Percentiles rank a stretch among this genome's conserved stretches.
Conservation (phyloP, 805 yeast genomes). For the Ogataea allantospora region DNA sequence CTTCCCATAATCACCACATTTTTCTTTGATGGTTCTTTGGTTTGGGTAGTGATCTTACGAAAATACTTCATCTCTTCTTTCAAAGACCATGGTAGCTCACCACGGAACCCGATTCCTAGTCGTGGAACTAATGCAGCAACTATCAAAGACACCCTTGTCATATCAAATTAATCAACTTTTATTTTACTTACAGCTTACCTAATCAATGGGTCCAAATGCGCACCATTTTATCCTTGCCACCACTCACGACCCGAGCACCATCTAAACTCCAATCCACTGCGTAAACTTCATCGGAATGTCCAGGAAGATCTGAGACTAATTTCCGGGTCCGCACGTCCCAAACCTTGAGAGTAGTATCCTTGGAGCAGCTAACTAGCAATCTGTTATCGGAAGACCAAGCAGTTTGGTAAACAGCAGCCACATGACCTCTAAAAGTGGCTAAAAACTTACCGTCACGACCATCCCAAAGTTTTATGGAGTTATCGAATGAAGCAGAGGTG, state of each 20-base stretch:
- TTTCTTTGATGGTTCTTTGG: slow-evolving; percentile 30
- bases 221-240: slow-evolving; percentile 94
- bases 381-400: slow-evolving; percentile 97
- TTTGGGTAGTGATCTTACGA: slow-evolving; percentile 61
- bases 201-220: slow-evolving; percentile 83
- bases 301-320: slow-evolving; percentile 86
- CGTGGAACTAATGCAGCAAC: slow-evolving; percentile 85
- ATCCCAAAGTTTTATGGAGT: slow-evolving; percentile 94
- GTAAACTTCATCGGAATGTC: slow-evolving; percentile 92
- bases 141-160: slow-evolving; percentile 53
- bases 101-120: slow-evolving; percentile 81
- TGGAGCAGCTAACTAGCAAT: slow-evolving; percentile 86
- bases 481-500: slow-evolving; percentile 93
- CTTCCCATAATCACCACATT: slow-evolving; percentile 96
- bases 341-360: slow-evolving; percentile 92
- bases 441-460: slow-evolving; percentile 88
- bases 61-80: slow-evolving; percentile 84
- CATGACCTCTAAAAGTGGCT: slow-evolving; percentile 93
- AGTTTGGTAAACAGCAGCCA: slow-evolving; percentile 95
- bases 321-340: slow-evolving; percentile 93
- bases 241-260: slow-evolving; percentile 92
- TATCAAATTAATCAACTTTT: background rate
- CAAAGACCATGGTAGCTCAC: slow-evolving; percentile 85
- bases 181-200: slow-evolving; percentile 5
- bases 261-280: slow-evolving; percentile 98